Evolutionary conservation across 2,329 filamentous ascomycete genomes (phyloP).

Genomic region (Drechslerella coelobrocha): DNA sequence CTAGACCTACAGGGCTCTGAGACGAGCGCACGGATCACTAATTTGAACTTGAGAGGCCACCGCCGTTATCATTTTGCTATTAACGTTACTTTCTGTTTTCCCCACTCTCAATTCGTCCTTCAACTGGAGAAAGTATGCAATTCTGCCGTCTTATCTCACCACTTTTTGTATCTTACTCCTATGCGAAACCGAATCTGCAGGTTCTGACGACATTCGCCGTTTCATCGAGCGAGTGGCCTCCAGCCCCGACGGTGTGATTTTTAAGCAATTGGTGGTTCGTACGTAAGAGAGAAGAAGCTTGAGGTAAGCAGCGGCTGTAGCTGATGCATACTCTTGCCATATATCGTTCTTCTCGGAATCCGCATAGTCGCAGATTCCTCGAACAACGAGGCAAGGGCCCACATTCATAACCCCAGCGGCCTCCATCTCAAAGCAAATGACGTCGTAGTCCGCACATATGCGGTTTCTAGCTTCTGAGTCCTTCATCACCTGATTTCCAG

Average conservation of each 20-base stretch:
- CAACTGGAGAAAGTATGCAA: too few species aligned
- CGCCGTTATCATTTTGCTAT: too few species aligned
- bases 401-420: conserved; percentile 43
- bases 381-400: conserved; percentile 59
- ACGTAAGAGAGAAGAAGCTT: conserved; percentile 52
- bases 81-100: too few species aligned
- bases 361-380: conserved; percentile 60
- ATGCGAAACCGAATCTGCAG: too few species aligned
- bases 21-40: neutral
- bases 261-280: too few species aligned
- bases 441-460: conserved; percentile 3
- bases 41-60: too few species aligned
- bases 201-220: too few species aligned
- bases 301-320: conserved; percentile 55
- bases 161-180: too few species aligned
- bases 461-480: conserved; percentile 28
- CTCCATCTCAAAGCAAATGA: conserved; percentile 56
- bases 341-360: conserved; percentile 58
- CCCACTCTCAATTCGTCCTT: too few species aligned
- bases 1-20: neutral
- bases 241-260: too few species aligned
- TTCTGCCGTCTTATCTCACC: too few species aligned
- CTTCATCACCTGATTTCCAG: conserved; percentile 38
- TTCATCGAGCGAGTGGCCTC: too few species aligned
- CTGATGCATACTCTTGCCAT: conserved; percentile 54